Evolutionary conservation across 768 basidiomycete species (phyloP).

Genomic region (Tubosaeta sp.): DNA sequence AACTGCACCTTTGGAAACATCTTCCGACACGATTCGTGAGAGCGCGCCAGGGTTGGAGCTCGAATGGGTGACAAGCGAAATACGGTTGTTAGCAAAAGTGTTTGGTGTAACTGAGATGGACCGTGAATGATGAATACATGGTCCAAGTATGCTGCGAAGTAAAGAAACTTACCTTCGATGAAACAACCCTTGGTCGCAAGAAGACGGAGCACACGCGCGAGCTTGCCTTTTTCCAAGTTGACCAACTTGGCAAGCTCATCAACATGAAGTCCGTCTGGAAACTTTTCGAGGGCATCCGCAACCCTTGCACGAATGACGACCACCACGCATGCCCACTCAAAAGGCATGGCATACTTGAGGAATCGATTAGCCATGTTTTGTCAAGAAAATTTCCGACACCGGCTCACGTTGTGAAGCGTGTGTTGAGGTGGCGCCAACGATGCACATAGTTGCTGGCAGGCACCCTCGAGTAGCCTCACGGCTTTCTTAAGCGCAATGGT

Average conservation of each 20-base stretch:
- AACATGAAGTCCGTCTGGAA: constrained; percentile 28
- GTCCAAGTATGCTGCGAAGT: neutral
- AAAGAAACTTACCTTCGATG: constrained; percentile 21
- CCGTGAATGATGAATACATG: neutral
- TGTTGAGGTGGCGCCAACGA: constrained; percentile 28
- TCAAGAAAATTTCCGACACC: neutral
- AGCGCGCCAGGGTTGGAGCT: constrained; percentile 9
- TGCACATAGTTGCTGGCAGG: constrained; percentile 17
- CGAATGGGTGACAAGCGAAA: constrained; percentile 26
- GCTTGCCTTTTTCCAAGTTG: constrained; percentile 25
- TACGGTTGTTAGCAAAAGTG: constrained; percentile 32
- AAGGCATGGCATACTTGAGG: constrained; percentile 16
- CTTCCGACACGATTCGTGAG: constrained; percentile 3
- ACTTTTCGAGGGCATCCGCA: constrained; percentile 22
- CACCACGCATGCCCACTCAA: constrained; percentile 24
- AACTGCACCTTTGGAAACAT: constrained; percentile 11
- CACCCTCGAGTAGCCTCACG: neutral
- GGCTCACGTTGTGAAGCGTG: constrained; percentile 23
- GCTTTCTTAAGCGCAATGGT: constrained; percentile 23
- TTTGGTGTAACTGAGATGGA: constrained; percentile 20
- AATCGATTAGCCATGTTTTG: neutral
- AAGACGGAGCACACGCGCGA: constrained; percentile 27
- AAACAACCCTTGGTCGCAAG: constrained; percentile 31
- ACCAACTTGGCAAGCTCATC: constrained; percentile 23
- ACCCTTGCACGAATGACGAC: constrained; percentile 23